Evolutionary conservation across 176 grass and related monocot genomes (phyloP).

Genomic region (Carex littledalei): DNA sequence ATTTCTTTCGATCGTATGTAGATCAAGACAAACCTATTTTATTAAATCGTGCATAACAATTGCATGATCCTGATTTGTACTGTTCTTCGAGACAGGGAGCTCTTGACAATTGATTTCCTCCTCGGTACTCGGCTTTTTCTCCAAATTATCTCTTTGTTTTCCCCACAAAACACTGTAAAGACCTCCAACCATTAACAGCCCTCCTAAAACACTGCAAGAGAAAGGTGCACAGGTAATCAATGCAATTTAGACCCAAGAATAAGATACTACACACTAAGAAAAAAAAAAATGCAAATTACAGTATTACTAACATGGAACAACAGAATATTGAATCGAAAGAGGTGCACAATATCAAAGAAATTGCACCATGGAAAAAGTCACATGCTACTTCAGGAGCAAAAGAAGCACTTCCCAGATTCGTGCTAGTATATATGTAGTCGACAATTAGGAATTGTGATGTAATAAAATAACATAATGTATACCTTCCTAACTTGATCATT

Average conservation of each 20-base stretch:
- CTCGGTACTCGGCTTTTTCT: neutral
- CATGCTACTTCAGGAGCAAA: neutral
- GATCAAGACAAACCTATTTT: slow-evolving; percentile 9
- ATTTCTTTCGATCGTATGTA: no score
- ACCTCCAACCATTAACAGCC: slow-evolving; percentile 15
- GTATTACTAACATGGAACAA: neutral
- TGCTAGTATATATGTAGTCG: neutral
- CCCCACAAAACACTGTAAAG: slow-evolving; percentile 23
- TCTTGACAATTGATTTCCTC: neutral
- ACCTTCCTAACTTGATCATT: slow-evolving; percentile 50
- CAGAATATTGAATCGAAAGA: neutral
- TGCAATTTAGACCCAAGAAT: neutral
- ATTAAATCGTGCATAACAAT: neutral
- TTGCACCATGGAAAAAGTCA: neutral
- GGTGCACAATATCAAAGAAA: neutral
- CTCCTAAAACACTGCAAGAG: slow-evolving; percentile 18
- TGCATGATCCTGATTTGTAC: slow-evolving; percentile 5
- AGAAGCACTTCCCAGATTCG: neutral
- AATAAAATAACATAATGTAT: neutral
- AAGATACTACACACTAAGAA: neutral
- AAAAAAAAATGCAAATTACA: neutral
- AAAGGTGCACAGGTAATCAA: neutral
- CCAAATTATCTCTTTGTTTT: slow-evolving; percentile 3
- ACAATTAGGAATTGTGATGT: neutral
- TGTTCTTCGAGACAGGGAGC: neutral